Percentiles rank a stretch among this genome's conserved stretches.
These are phyloP conservation scores for Alopecurus myosuroides DNA, from an alignment of 176 grass and related monocot genomes.

Conservation along the genomic window DNA sequence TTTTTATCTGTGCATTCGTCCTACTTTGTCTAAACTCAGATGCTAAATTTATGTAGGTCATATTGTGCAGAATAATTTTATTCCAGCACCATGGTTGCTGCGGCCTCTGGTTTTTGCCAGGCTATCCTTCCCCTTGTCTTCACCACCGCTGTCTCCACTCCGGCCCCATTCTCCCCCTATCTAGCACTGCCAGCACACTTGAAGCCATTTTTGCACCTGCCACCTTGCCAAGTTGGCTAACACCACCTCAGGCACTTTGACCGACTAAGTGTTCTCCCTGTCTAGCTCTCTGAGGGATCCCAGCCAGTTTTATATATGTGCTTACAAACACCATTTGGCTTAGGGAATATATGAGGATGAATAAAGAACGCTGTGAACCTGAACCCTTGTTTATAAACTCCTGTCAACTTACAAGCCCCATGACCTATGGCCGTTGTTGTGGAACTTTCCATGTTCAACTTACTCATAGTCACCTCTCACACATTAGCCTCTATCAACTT, in stretches of 20 bases:
- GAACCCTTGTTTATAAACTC: background rate
- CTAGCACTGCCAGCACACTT: background rate
- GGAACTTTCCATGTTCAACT: background rate
- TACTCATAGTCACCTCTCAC: background rate
- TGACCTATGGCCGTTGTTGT: background rate
- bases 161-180: background rate
- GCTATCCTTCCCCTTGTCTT: background rate
- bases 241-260: background rate
- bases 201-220: background rate
- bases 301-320: background rate
- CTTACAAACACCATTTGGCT: background rate
- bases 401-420: background rate
- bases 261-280: background rate
- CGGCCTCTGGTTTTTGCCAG: background rate
- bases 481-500: background rate
- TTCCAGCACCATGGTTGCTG: background rate
- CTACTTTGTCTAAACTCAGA: background rate
- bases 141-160: background rate
- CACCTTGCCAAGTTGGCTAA: background rate
- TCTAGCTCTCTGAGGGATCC: background rate
- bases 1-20: background rate
- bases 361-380: background rate
- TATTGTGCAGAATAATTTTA: slow-evolving; percentile 14
- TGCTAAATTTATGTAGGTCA: slow-evolving; percentile 17
- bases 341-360: background rate